Percentiles rank a stretch among this genome's conserved stretches.
These are phyloP conservation scores for Rhizomucor pusillus DNA, from an alignment of 371 early-diverging fungal genomes.

Conservation along the genomic window DNA sequence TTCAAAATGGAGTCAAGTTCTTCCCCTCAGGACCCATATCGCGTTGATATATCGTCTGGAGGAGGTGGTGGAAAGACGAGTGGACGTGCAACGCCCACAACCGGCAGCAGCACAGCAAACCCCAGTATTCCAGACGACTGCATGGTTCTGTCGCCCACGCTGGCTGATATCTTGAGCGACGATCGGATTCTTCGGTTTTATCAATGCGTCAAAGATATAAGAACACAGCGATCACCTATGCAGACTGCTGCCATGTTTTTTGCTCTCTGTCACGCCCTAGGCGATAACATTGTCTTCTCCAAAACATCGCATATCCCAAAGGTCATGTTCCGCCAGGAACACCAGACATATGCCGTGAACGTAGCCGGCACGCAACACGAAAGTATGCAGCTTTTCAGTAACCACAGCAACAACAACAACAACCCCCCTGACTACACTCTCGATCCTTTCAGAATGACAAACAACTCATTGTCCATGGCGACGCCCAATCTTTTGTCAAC, in stretches of 20 bases:
- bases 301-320: constrained; percentile 48
- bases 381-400: constrained; percentile 1
- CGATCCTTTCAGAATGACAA: constrained; percentile 16
- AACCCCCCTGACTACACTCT: constrained; percentile 3
- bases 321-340: constrained; percentile 50
- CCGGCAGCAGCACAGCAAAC: background rate
- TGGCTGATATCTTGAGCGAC: constrained; percentile 46
- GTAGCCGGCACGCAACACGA: constrained; percentile 45
- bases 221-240: constrained; percentile 37
- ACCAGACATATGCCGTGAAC: constrained; percentile 45
- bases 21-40: constrained; percentile 12
- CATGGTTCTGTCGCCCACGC: constrained; percentile 36
- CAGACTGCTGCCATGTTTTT: constrained; percentile 52
- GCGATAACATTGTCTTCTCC: constrained; percentile 39
- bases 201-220: constrained; percentile 52
- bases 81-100: background rate
- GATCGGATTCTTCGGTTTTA: constrained; percentile 46
- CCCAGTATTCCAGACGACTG: constrained; percentile 28
- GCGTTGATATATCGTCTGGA: constrained; percentile 3
- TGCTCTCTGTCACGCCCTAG: constrained; percentile 47
- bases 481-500: too few species aligned
- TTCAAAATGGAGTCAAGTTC: constrained; percentile 10
- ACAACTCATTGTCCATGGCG: background rate
- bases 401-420: constrained; percentile 6
- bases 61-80: constrained; percentile 2